Conservation (phyloP, 306 rosid species). For the Vachellia collinsii region DNA sequence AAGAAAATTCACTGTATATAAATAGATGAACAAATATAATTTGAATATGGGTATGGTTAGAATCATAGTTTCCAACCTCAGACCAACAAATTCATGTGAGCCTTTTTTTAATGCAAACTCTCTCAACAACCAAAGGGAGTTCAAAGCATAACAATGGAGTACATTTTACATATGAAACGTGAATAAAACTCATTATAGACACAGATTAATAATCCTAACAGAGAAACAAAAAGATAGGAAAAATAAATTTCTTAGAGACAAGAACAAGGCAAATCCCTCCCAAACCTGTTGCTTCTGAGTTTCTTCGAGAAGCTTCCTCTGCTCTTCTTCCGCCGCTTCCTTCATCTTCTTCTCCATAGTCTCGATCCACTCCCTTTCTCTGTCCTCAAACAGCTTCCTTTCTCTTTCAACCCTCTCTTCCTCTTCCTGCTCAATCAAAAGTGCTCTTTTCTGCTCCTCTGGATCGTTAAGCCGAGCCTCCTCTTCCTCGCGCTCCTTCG, state of each 20-base stretch:
- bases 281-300: slow-evolving; percentile 45
- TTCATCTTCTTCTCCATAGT: slow-evolving; percentile 53
- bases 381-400: slow-evolving; percentile 56
- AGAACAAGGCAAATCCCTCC: not conserved
- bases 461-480: slow-evolving; percentile 70
- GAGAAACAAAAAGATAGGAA: not conserved
- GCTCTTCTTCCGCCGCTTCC: slow-evolving; percentile 44
- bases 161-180: not conserved
- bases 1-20: not conserved
- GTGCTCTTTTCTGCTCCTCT: slow-evolving; percentile 52
- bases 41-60: not conserved
- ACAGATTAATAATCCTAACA: not conserved
- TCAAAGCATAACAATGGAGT: not conserved
- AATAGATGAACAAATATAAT: not conserved
- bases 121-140: slow-evolving; percentile 23
- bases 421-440: slow-evolving; percentile 59
- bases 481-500: slow-evolving; percentile 55
- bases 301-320: slow-evolving; percentile 52
- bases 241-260: not conserved
- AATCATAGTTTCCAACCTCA: not conserved
- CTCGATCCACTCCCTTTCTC: slow-evolving; percentile 74
- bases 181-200: not conserved
- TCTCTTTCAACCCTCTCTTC: slow-evolving; percentile 66
- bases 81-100: not conserved
- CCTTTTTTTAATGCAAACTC: not conserved